Conservation (phyloP, 257 asterid species). For the Nicotiana knightiana region DNA sequence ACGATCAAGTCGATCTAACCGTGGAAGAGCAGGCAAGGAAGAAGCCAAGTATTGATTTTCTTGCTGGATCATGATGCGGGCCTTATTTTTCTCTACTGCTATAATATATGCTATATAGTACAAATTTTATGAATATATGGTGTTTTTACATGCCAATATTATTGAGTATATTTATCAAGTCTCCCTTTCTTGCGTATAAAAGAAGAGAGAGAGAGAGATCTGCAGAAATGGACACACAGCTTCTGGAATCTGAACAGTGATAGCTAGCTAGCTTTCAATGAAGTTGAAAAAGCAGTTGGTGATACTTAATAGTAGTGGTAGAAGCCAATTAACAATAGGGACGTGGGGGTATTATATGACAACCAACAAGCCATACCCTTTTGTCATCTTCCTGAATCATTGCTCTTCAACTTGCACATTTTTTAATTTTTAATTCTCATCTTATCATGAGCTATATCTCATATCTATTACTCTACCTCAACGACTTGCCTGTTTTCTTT, state of each 20-base stretch:
- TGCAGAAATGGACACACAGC: background rate
- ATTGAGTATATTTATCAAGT: background rate
- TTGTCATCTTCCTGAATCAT: background rate
- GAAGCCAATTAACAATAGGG: background rate
- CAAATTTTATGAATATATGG: no score
- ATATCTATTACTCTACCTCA: background rate
- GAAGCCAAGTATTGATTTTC: background rate
- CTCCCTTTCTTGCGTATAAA: no score
- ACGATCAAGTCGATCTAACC: background rate
- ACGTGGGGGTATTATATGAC: background rate
- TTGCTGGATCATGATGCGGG: background rate
- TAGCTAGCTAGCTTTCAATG: background rate
- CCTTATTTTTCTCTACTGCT: background rate
- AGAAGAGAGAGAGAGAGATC: background rate
- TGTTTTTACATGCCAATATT: background rate
- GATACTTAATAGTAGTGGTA: background rate
- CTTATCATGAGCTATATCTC: background rate
- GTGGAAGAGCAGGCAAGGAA: background rate
- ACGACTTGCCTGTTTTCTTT: background rate
- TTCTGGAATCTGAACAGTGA: background rate
- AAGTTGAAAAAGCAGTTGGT: background rate
- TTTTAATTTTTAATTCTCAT: no score
- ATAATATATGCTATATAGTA: background rate
- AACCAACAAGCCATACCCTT: background rate
- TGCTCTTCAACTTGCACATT: background rate